A percentile compares a stretch with the other conserved stretches of the same genome.
Conservation (phyloP, 1,139 yeast genomes). For the Oligophagozyma castellii region DNA sequence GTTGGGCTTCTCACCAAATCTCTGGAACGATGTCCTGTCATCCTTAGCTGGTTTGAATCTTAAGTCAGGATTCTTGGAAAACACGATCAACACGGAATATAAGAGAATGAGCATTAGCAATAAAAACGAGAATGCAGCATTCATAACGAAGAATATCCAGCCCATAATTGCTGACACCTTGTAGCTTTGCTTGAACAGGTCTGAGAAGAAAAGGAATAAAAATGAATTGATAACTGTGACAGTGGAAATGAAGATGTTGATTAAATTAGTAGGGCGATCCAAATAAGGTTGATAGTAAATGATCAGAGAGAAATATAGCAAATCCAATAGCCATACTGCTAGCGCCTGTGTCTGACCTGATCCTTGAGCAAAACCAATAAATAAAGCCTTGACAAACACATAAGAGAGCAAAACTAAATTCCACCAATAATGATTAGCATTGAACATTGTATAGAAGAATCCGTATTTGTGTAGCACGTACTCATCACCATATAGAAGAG, state of each 20-base stretch:
- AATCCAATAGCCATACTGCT: slow-evolving; percentile 50
- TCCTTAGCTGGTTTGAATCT: slow-evolving; percentile 74
- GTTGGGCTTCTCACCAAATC: slow-evolving; percentile 25
- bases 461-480: slow-evolving; percentile 56
- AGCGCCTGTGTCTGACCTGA: slow-evolving; percentile 61
- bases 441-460: slow-evolving; percentile 71
- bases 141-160: slow-evolving; percentile 62
- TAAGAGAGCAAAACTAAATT: slow-evolving; percentile 45
- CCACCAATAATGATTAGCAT: slow-evolving; percentile 65
- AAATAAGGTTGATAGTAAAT: slow-evolving; percentile 51
- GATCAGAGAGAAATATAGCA: slow-evolving; percentile 44
- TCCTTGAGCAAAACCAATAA: slow-evolving; percentile 54
- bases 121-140: slow-evolving; percentile 62
- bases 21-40: slow-evolving; percentile 73
- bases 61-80: slow-evolving; percentile 70
- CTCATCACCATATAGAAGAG: slow-evolving; percentile 58
- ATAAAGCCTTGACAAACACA: slow-evolving; percentile 43
- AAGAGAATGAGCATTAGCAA: slow-evolving; percentile 48
- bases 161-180: slow-evolving; percentile 66
- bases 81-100: slow-evolving; percentile 39
- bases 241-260: slow-evolving; percentile 49
- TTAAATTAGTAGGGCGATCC: slow-evolving; percentile 57
- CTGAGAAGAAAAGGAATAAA: slow-evolving; percentile 60
- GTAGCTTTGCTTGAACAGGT: slow-evolving; percentile 54
- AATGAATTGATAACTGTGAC: slow-evolving; percentile 60